These are phyloP conservation scores for Ecytonucleospora hepatopenaei DNA, from an alignment of 371 early-diverging fungal species.

Conservation along the genomic window DNA sequence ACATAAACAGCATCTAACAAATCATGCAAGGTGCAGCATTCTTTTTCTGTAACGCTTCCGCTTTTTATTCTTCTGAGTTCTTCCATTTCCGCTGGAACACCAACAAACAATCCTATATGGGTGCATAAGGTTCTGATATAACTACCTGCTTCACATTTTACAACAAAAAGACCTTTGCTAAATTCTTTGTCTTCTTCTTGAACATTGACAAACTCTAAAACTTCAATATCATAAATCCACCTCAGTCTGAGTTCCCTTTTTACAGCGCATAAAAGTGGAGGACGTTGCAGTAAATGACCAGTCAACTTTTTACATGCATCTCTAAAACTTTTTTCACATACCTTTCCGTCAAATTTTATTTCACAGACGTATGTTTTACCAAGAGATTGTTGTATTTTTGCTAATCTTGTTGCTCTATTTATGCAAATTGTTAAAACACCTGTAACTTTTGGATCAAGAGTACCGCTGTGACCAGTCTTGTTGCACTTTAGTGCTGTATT, in stretches of 20 bases:
- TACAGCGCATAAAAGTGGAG: conserved; percentile 96
- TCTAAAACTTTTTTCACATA: conserved; percentile 40
- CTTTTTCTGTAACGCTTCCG: conserved; percentile 75
- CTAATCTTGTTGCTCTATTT: conserved; percentile 92
- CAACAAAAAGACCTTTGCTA: conserved; percentile 89
- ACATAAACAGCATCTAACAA: conserved; percentile 91
- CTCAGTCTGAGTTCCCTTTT: conserved; percentile 96
- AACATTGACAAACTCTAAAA: conserved; percentile 83
- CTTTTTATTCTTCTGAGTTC: conserved; percentile 93
- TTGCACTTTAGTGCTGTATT: too few relatives aligned
- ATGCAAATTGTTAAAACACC: conserved; percentile 95
- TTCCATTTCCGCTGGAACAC: conserved; percentile 96
- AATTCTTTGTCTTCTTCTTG: too few relatives aligned
- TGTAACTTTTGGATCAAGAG: conserved; percentile 97
- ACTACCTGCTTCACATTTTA: conserved; percentile 95
- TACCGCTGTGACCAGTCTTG: conserved; percentile 97
- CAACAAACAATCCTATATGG: conserved; percentile 86
- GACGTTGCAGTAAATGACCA: conserved; percentile 94
- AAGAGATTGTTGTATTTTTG: conserved; percentile 94
- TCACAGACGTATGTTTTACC: conserved; percentile 92
- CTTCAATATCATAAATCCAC: conserved; percentile 83
- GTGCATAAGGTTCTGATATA: conserved; percentile 97
- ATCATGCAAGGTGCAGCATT: conserved; percentile 90
- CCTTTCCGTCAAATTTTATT: conserved; percentile 63
- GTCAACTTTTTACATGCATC: conserved; percentile 78